A percentile compares a stretch with the other conserved stretches of the same genome.
phyloP scores from a whole-genome alignment of 306 rosid genomes.

The Mimosa bimucronata region DNA sequence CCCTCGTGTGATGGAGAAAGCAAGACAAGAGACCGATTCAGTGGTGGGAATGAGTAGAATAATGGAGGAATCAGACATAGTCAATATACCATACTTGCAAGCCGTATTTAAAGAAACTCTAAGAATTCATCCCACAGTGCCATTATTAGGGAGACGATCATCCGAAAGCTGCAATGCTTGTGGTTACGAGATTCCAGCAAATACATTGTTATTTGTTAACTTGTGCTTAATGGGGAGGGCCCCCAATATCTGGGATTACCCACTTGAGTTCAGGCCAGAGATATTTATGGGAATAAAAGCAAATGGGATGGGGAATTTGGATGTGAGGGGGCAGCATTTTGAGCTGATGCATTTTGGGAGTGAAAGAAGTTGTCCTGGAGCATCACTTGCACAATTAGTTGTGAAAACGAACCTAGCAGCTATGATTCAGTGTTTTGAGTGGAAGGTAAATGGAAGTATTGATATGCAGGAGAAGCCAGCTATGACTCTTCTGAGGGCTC shows the following conservation, averaged over 20 bases:
- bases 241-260: constrained; percentile 59
- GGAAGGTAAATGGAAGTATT: constrained; percentile 45
- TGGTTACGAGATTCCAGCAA: constrained; percentile 65
- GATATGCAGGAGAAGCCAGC: constrained; percentile 51
- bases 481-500: constrained; percentile 53
- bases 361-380: constrained; percentile 66
- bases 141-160: constrained; percentile 57
- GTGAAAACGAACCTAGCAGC: constrained; percentile 51
- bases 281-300: constrained; percentile 50
- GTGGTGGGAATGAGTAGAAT: constrained; percentile 45
- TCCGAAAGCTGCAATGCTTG: constrained; percentile 37
- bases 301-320: constrained; percentile 38
- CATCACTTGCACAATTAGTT: constrained; percentile 50
- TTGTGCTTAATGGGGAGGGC: constrained; percentile 73
- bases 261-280: constrained; percentile 67
- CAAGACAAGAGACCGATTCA: constrained; percentile 60
- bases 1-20: constrained; percentile 64
- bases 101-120: constrained; percentile 79
- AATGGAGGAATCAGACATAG: constrained; percentile 61
- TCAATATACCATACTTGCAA: constrained; percentile 62
- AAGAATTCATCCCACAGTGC: constrained; percentile 72
- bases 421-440: constrained; percentile 66
- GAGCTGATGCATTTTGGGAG: constrained; percentile 62
- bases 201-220: constrained; percentile 51
- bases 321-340: constrained; percentile 58